Conservation (phyloP, 1,284 basidiomycete genomes). For the Schizophyllum amplum region DNA sequence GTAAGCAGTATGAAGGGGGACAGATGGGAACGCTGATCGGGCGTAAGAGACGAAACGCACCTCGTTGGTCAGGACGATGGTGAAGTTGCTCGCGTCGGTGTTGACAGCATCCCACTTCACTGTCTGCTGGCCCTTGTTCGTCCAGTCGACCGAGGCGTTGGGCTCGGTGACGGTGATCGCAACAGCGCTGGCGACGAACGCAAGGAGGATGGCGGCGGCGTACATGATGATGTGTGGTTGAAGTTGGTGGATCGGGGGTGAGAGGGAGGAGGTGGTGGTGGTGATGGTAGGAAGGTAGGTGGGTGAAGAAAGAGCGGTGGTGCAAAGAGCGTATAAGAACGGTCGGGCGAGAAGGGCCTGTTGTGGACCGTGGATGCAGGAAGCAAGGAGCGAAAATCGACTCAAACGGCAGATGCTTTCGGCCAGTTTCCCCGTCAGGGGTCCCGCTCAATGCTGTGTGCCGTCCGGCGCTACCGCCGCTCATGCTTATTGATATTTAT, state of each 20-base stretch:
- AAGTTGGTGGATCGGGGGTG: neutral
- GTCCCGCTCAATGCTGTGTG: no score
- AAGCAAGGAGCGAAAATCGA: neutral
- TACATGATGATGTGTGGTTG: slow-evolving; percentile 15
- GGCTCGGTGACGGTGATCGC: slow-evolving; percentile 60
- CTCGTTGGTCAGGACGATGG: slow-evolving; percentile 57
- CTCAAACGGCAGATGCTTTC: no score
- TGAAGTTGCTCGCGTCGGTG: slow-evolving; percentile 62
- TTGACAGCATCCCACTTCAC: slow-evolving; percentile 54
- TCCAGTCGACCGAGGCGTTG: slow-evolving; percentile 43
- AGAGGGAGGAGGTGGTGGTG: neutral
- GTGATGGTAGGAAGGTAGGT: slow-evolving; percentile 3
- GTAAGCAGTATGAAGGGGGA: neutral
- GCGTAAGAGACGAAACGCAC: no score
- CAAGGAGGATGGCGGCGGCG: slow-evolving; percentile 35
- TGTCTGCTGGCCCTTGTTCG: slow-evolving; percentile 43
- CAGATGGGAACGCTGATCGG: no score
- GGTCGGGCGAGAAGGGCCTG: neutral
- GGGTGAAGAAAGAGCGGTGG: slow-evolving; percentile 13
- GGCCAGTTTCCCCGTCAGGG: no score
- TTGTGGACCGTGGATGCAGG: neutral
- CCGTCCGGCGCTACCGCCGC: no score
- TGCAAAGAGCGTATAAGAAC: no score
- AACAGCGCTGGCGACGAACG: slow-evolving; percentile 30
- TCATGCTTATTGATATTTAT: no score